A percentile compares a stretch with the other conserved stretches of the same genome.
These are phyloP conservation scores for Eucalyptus pauciflora DNA, from an alignment of 345 rosid species.

Conservation along the genomic window DNA sequence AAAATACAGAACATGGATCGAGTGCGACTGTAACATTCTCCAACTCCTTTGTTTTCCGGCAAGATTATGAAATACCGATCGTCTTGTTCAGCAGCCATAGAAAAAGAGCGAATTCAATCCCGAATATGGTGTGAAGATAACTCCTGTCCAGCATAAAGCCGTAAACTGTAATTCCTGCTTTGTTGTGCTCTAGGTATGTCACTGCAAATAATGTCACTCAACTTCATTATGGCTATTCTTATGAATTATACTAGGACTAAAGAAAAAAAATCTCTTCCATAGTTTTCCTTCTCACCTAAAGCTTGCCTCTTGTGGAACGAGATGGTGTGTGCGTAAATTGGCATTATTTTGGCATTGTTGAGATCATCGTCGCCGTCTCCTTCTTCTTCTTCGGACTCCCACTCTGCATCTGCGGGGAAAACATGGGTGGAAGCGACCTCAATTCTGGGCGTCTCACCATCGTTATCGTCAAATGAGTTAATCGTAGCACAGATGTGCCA, in stretches of 20 bases:
- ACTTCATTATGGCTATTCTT: neutral
- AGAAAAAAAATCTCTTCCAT: neutral
- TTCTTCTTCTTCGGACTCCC: constrained; percentile 53
- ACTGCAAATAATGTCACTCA: constrained; percentile 28
- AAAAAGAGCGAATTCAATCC: constrained; percentile 62
- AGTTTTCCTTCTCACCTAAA: constrained; percentile 33
- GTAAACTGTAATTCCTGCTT: constrained; percentile 77
- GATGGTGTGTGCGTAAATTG: constrained; percentile 56
- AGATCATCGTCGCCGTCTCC: constrained; percentile 62
- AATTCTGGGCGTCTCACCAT: constrained; percentile 51
- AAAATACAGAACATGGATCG: neutral
- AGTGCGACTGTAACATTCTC: neutral
- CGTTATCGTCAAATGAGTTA: constrained; percentile 52
- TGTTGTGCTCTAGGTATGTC: constrained; percentile 72
- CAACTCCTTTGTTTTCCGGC: neutral
- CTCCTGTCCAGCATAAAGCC: constrained; percentile 84
- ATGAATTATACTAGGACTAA: neutral
- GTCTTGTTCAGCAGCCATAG: constrained; percentile 94
- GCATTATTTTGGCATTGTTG: constrained; percentile 43
- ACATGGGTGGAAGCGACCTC: constrained; percentile 11
- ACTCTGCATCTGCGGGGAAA: constrained; percentile 13
- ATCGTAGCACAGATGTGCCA: constrained; percentile 91
- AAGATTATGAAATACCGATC: constrained; percentile 25
- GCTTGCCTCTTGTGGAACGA: constrained; percentile 88
- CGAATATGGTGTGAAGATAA: constrained; percentile 77